Percentiles rank a stretch among this genome's conserved stretches.
These are phyloP conservation scores for Aspergillus sp. DNA, from an alignment of 2,329 filamentous ascomycete species.

Conservation along the genomic window DNA sequence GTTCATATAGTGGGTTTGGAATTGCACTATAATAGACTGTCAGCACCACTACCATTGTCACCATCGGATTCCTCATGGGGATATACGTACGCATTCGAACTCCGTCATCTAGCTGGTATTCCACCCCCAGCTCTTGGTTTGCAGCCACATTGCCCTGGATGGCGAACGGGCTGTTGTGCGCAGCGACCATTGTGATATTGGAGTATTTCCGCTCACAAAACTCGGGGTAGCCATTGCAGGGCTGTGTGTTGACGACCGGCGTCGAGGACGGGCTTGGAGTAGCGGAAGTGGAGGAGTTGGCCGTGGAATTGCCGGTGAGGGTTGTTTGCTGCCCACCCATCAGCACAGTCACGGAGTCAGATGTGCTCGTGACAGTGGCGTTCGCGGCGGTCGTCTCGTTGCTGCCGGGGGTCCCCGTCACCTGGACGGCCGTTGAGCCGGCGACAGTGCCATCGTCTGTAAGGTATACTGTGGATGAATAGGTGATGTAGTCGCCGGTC, in stretches of 20 bases:
- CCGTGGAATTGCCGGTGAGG: constrained; percentile 49
- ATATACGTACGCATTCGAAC: constrained; percentile 51
- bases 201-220: constrained; percentile 75
- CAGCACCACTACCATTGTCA: background rate
- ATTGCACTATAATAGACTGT: constrained; percentile 51
- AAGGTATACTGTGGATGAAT: constrained; percentile 36
- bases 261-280: constrained; percentile 43
- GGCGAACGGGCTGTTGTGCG: constrained; percentile 81
- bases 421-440: constrained; percentile 28
- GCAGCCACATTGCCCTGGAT: constrained; percentile 68
- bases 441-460: constrained; percentile 15
- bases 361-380: constrained; percentile 34
- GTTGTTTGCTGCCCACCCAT: constrained; percentile 41
- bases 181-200: constrained; percentile 76
- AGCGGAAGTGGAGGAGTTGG: constrained; percentile 49
- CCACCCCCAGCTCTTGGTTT: constrained; percentile 71
- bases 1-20: constrained; percentile 58
- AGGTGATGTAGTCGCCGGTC: constrained; percentile 41
- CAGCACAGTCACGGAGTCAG: constrained; percentile 41
- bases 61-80: constrained; percentile 1
- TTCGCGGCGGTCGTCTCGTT: constrained; percentile 17
- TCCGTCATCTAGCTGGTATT: constrained; percentile 74
- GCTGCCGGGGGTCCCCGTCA: constrained; percentile 19
- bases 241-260: constrained; percentile 65
- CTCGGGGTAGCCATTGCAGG: constrained; percentile 77